Conservation (phyloP, 2,329 filamentous ascomycete species). For the Cordyceps farinosa region DNA sequence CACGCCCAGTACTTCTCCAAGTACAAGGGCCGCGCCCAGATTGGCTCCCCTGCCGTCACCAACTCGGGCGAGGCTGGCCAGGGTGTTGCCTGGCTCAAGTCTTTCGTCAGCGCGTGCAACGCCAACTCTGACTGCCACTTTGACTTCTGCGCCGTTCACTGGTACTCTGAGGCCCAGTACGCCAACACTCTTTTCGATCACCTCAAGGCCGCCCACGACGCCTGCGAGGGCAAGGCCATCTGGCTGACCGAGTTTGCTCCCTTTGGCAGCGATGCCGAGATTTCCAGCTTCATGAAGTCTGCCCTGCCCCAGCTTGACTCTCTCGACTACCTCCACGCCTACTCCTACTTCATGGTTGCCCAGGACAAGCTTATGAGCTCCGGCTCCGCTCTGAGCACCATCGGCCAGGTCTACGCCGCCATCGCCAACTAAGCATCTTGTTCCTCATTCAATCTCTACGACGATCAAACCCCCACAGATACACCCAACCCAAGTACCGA, state of each 20-base stretch:
- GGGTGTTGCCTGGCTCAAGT: constrained; percentile 55
- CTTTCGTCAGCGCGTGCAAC: constrained; percentile 51
- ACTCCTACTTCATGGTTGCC: constrained; percentile 55
- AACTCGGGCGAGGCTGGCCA: constrained; percentile 50
- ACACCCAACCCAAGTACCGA: constrained; percentile 12
- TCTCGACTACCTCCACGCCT: constrained; percentile 50
- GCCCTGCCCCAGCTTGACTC: constrained; percentile 48
- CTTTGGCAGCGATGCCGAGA: constrained; percentile 40
- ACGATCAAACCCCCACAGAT: constrained; percentile 6
- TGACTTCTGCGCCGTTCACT: constrained; percentile 62
- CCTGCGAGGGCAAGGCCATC: constrained; percentile 49
- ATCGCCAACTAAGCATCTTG: constrained; percentile 21
- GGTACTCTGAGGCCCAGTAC: constrained; percentile 53
- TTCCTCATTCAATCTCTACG: constrained; percentile 22
- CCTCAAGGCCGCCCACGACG: constrained; percentile 43
- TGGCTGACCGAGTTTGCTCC: constrained; percentile 66
- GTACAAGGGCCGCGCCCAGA: constrained; percentile 49
- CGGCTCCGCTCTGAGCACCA: constrained; percentile 38
- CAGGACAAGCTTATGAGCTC: constrained; percentile 41
- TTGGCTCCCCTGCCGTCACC: constrained; percentile 59
- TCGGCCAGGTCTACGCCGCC: constrained; percentile 49
- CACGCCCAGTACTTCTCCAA: constrained; percentile 55
- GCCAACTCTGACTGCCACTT: constrained; percentile 44
- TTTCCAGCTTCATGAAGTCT: constrained; percentile 46
- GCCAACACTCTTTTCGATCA: constrained; percentile 52